Evolutionary conservation across 805 yeast genomes (phyloP), one percentile per base, ranked within the genome.

Genomic region (Saccharomycopsis synnaedendra): DNA sequence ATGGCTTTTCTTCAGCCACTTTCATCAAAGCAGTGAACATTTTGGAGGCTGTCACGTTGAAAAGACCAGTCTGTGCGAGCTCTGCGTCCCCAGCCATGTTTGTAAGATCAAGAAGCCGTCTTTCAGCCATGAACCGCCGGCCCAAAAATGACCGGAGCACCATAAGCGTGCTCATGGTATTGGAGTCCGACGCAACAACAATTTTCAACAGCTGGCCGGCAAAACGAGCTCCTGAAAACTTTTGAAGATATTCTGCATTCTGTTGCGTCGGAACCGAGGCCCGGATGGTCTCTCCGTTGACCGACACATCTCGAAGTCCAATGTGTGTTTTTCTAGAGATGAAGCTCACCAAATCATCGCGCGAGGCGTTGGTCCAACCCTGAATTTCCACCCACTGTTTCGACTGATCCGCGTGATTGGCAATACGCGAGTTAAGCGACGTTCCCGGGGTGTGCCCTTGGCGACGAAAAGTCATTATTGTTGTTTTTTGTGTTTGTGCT

Each of bases 11-110:
- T 3, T 68, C 64, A 1, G 95, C 95, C 5, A 90, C 64, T 60
- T 82, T 85, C 83, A 90, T 77, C 54, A 93, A 65, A 0, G 97
- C 97, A 7, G 87, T 83, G 62, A 90, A 87, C 74, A 88, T 81
- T 63, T 90, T 93, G 9, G 89, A 73, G 34, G 81, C 73, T 1
- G 85, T 78, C 4, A 79, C 66, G 10, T 76, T 73, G 52, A 88
- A 79, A 45, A 86, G 68, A 0, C 95, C 95, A 51, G 72, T 72
- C 19, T 71, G 65, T 8, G 63, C 65, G 39, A 90, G 67, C 7
- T 64, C 68, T 32, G 74, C 81, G 60, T 86, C 97, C 38, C 71
- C 71, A 48, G 75, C 72, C 58, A 88, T 76, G 46, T 67, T 69
- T 3, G 80, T 70, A 44, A 93, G 67, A 58, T 90, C 84, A 48